phyloP scores from a whole-genome alignment of 805 yeast genomes.

The Candida insectalens region DNA sequence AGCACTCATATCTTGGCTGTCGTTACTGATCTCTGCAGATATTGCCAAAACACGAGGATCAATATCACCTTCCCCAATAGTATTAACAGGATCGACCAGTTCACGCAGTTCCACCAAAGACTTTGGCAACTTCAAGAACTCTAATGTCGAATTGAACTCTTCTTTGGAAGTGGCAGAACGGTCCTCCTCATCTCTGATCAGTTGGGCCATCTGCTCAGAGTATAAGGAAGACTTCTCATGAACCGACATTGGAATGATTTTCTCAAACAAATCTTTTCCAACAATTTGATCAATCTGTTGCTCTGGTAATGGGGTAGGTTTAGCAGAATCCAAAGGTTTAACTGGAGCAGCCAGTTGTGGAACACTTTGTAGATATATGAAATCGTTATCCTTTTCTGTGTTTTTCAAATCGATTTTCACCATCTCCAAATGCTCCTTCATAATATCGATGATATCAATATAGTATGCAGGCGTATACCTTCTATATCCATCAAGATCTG shows the following conservation, averaged over 20 bases:
- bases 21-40: slow-evolving; percentile 22
- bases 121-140: slow-evolving; percentile 67
- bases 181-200: slow-evolving; percentile 67
- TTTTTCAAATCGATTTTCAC: slow-evolving; percentile 21
- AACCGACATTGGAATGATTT: slow-evolving; percentile 76
- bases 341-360: slow-evolving; percentile 56
- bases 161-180: slow-evolving; percentile 68
- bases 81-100: slow-evolving; percentile 9
- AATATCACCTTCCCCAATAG: slow-evolving; percentile 21
- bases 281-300: slow-evolving; percentile 36
- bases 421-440: slow-evolving; percentile 12
- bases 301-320: slow-evolving; percentile 42
- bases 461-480: slow-evolving; percentile 14
- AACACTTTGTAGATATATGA: slow-evolving; percentile 70
- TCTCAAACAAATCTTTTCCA: slow-evolving; percentile 56
- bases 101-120: slow-evolving; percentile 45
- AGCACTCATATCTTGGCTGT: slow-evolving; percentile 16
- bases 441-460: slow-evolving; percentile 21
- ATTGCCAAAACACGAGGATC: slow-evolving; percentile 31
- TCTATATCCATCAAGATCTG: slow-evolving; percentile 20
- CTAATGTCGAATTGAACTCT: slow-evolving; percentile 70
- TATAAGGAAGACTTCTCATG: slow-evolving; percentile 83
- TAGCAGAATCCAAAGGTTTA: slow-evolving; percentile 60
- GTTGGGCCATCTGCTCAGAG: slow-evolving; percentile 79
- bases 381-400: slow-evolving; percentile 77